Evolutionary conservation across 116 monocot genomes (phyloP).

Genomic region (Phalaenopsis hybrid): DNA sequence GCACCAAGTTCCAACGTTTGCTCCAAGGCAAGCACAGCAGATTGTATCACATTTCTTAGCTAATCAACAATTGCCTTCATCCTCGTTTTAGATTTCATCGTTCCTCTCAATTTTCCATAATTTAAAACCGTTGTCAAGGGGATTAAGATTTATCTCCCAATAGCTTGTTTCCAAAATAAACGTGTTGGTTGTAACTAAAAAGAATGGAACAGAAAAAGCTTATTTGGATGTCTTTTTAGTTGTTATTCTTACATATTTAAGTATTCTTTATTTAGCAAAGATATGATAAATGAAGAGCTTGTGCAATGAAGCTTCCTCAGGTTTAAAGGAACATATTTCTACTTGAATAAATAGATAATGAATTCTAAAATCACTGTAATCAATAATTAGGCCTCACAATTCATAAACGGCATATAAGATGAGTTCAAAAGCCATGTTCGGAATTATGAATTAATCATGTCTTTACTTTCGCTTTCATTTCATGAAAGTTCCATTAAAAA

Average conservation of each 20-base stretch:
- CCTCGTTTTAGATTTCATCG: slow-evolving; percentile 22
- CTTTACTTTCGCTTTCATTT: too few species aligned
- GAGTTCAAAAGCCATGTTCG: too few species aligned
- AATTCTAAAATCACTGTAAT: too few species aligned
- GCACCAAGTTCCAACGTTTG: slow-evolving; percentile 47
- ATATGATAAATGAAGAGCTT: too few species aligned
- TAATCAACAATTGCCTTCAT: slow-evolving; percentile 34
- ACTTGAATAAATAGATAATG: too few species aligned
- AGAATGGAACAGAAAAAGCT: neutral
- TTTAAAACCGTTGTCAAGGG: neutral
- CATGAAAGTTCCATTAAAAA: too few species aligned
- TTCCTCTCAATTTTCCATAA: neutral
- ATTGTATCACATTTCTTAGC: slow-evolving; percentile 38
- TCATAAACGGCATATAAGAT: too few species aligned
- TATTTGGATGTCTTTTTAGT: neutral
- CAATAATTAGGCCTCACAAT: too few species aligned
- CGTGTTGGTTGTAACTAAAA: too few species aligned
- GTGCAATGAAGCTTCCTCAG: too few species aligned
- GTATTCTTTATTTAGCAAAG: neutral
- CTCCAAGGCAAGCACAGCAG: slow-evolving; percentile 33
- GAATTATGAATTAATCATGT: too few species aligned
- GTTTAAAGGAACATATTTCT: too few species aligned
- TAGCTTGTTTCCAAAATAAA: neutral
- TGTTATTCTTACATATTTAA: neutral
- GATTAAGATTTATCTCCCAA: neutral